Evolutionary conservation across 257 asterid species (phyloP), one percentile per base, ranked within the genome.

Genomic region (Forsythia suspensa): DNA sequence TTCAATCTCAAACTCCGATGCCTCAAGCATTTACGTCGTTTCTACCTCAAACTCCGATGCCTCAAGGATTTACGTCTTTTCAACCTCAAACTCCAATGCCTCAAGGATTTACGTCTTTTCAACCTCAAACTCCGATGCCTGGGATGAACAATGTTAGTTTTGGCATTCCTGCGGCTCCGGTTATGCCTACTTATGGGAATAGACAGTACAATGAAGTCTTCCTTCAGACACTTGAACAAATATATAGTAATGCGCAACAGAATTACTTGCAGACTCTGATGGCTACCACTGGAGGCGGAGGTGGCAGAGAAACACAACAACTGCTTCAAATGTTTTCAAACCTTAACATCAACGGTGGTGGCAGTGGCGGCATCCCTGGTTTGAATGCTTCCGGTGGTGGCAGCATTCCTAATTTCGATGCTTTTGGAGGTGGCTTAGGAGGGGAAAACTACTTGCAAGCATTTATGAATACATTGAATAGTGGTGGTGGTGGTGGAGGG

Each of bases 261-360:
- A 39, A 72, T 39, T 67, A 48, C 38, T 24, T 74, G 38, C 88
- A 83, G 78, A 83, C 85, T 63, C 75, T 84, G 8, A 2, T 85
- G 8, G 80, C 77, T 8, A 74, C 77, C 34, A 80, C 82, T n/a
- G 84, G 80, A 15, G 75, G 55, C 8, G 80, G 80, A 10, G 75
- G 75, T 68, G 66, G 41, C 15, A 78, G 79, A 46, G 71, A 55
- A 74, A 15, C 65, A 3, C 83, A 77, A 52, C 65, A 71, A 18
- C 12, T 82, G 7, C 36, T 70, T 51, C 81, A 79, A 37, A 43
- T 63, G 70, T 11, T 63, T 21, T 63, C 70, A 21, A 63, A 63
- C 70, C 70, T 63, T 63, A 21, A 29, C 24, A 8, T 63, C 8
- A 63, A 63, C 39, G 16, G 70, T 10, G 66, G 41, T 36, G 83